A percentile compares a stretch with the other conserved stretches of the same genome.
phyloP scores from a whole-genome alignment of 805 yeast species.

The Groenewaldozyma tartarivorans region DNA sequence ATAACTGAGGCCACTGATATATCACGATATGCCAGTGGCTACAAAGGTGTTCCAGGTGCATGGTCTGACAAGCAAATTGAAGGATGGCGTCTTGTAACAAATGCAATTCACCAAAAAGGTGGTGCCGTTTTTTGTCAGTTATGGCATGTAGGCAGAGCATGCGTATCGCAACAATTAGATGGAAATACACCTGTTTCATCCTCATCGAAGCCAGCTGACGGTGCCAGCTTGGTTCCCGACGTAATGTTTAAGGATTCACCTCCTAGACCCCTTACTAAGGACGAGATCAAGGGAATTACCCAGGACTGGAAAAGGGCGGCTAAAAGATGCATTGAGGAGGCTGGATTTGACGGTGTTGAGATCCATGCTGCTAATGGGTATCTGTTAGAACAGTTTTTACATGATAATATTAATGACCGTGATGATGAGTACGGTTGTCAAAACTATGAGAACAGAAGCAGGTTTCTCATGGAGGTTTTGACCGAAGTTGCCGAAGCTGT shows the following conservation, averaged over 20 bases:
- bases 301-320: constrained; percentile 39
- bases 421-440: constrained; percentile 62
- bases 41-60: constrained; percentile 22
- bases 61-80: constrained; percentile 23
- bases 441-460: constrained; percentile 45
- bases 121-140: constrained; percentile 35
- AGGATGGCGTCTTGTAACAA: constrained; percentile 32
- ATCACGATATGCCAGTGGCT: constrained; percentile 35
- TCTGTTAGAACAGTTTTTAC: constrained; percentile 40
- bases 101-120: constrained; percentile 36
- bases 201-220: constrained; percentile 7
- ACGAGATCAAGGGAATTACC: constrained; percentile 34
- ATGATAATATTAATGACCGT: constrained; percentile 39
- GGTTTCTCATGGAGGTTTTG: constrained; percentile 40
- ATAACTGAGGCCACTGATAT: constrained; percentile 47
- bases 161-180: constrained; percentile 2
- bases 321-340: constrained; percentile 41
- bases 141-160: constrained; percentile 38
- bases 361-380: constrained; percentile 61
- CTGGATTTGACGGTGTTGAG: constrained; percentile 57
- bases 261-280: constrained; percentile 28
- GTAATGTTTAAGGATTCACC: constrained; percentile 11
- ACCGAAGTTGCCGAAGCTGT: constrained; percentile 31
- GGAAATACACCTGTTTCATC: constrained; percentile 10
- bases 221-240: constrained; percentile 2